Evolutionary conservation across 768 basidiomycete genomes (phyloP).

Genomic region (Plicaturopsis crispa): DNA sequence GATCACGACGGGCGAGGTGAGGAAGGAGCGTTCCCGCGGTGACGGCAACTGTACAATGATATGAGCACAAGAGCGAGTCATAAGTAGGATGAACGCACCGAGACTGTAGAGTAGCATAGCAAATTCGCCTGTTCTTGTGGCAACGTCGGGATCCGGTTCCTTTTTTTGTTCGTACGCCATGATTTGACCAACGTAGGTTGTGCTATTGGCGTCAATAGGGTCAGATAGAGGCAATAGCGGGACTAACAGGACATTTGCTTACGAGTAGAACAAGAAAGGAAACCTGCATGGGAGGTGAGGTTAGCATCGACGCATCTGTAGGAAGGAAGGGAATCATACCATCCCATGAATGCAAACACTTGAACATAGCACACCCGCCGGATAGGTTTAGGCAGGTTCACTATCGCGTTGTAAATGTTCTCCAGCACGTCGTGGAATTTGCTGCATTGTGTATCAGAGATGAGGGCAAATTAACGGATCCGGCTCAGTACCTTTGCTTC

Average conservation of each 20-base stretch:
- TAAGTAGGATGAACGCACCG: conserved; percentile 33
- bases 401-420: conserved; percentile 69
- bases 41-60: conserved; percentile 62
- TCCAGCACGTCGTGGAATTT: conserved; percentile 64
- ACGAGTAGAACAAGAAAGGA: conserved; percentile 92
- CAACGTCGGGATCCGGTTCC: conserved; percentile 79
- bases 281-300: conserved; percentile 50
- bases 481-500: conserved; percentile 33
- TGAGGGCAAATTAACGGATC: conserved; percentile 5
- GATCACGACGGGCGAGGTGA: conserved; percentile 73
- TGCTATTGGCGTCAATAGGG: conserved; percentile 33
- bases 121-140: conserved; percentile 78
- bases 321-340: conserved; percentile 36
- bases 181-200: conserved; percentile 89
- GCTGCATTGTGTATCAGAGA: conserved; percentile 23
- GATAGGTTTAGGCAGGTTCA: conserved; percentile 76
- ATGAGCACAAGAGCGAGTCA: background rate
- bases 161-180: conserved; percentile 73
- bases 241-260: conserved; percentile 16
- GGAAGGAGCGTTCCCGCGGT: conserved; percentile 77
- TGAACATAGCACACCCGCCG: conserved; percentile 90
- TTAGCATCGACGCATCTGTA: conserved; percentile 3
- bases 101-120: conserved; percentile 89
- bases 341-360: conserved; percentile 95
- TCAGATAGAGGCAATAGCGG: background rate